These are phyloP conservation scores for Rhizopus sp. DNA, from an alignment of 371 early-diverging fungal genomes.

Conservation along the genomic window DNA sequence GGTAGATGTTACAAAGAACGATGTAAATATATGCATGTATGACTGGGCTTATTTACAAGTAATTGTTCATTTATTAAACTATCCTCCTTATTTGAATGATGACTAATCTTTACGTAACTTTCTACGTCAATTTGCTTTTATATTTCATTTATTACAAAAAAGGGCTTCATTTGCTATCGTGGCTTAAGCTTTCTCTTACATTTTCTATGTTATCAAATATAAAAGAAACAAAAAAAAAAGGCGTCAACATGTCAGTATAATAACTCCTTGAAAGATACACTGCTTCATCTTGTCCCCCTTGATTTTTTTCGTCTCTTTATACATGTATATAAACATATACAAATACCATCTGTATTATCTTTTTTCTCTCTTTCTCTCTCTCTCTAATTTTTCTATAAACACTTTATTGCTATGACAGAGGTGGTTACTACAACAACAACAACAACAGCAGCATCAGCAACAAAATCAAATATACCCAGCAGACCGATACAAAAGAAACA, in stretches of 20 bases:
- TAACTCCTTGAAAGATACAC: neutral
- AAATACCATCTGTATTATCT: neutral
- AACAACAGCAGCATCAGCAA: neutral
- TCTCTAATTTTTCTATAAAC: neutral
- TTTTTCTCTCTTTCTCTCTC: conserved; percentile 2
- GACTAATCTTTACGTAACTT: too few species aligned
- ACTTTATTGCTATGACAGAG: conserved; percentile 6
- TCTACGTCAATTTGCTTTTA: conserved; percentile 1
- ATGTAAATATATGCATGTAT: conserved; percentile 2
- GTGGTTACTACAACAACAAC: neutral
- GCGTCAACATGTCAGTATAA: too few species aligned
- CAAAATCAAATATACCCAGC: neutral
- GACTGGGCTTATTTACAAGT: neutral
- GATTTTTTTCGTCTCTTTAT: neutral
- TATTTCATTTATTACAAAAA: neutral
- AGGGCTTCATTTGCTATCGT: too few species aligned
- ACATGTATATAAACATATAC: neutral
- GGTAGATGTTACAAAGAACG: neutral
- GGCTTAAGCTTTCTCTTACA: too few species aligned
- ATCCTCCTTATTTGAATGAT: too few species aligned
- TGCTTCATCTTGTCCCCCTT: neutral
- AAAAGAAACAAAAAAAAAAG: too few species aligned
- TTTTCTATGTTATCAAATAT: too few species aligned
- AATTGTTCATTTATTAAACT: too few species aligned
- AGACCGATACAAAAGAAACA: conserved; percentile 21